phyloP scores from a whole-genome alignment of 495 filamentous ascomycete species.

The Aspergillus ostianus region DNA sequence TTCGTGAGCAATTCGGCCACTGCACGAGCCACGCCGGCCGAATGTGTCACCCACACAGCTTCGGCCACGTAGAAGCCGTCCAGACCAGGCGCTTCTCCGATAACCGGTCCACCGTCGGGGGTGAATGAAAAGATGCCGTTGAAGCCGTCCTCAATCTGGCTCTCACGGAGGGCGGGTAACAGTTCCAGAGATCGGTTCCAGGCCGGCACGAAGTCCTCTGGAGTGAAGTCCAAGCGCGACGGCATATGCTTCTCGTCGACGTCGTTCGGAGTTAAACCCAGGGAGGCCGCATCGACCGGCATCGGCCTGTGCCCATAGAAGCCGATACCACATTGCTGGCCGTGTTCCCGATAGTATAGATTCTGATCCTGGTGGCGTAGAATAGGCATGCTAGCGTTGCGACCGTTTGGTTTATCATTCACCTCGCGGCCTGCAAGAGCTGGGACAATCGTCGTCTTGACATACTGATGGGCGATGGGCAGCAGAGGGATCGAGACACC shows the following conservation, averaged over 20 bases:
- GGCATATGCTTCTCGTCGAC: conserved; percentile 53
- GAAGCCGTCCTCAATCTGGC: conserved; percentile 48
- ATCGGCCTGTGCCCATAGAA: conserved; percentile 54
- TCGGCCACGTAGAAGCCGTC: conserved; percentile 54
- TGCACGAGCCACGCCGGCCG: conserved; percentile 51
- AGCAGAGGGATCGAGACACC: conserved; percentile 48
- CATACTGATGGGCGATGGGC: conserved; percentile 52
- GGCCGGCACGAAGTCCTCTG: conserved; percentile 48
- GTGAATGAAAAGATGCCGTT: conserved; percentile 56
- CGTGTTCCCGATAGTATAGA: conserved; percentile 54
- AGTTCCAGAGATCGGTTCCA: conserved; percentile 46
- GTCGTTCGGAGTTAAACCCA: conserved; percentile 41
- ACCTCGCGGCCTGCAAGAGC: conserved; percentile 28
- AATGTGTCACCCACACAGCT: conserved; percentile 56
- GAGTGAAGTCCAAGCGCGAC: conserved; percentile 47
- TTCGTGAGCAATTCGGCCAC: conserved; percentile 48
- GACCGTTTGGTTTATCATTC: conserved; percentile 35
- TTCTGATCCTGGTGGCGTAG: conserved; percentile 52
- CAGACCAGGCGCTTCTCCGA: conserved; percentile 46
- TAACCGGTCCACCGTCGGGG: conserved; percentile 48
- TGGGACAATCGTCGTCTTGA: conserved; percentile 43
- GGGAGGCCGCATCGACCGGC: conserved; percentile 42
- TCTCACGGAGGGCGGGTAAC: conserved; percentile 39
- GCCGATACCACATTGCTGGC: conserved; percentile 51
- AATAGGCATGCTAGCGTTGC: conserved; percentile 44